Evolutionary conservation across 352 stramenopile genomes (phyloP).

Genomic region (Phytophthora vignae): DNA sequence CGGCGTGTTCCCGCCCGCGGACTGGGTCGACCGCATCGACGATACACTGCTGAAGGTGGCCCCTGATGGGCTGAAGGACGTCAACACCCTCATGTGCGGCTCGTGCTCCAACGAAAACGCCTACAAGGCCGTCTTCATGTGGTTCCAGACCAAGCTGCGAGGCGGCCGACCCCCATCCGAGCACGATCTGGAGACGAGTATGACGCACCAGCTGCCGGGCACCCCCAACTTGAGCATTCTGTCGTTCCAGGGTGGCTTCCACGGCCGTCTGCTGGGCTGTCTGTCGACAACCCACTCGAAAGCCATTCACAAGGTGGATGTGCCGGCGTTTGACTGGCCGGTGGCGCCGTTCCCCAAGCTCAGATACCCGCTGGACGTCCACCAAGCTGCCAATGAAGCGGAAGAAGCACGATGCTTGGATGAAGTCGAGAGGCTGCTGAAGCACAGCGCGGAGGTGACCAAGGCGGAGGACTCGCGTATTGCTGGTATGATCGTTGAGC

Average conservation of each 20-base stretch:
- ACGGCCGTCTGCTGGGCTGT: constrained; percentile 81
- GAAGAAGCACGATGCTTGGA: constrained; percentile 78
- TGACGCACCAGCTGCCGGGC: constrained; percentile 73
- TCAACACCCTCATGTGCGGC: constrained; percentile 90
- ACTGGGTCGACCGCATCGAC: constrained; percentile 80
- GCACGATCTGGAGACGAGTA: constrained; percentile 73
- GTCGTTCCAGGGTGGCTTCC: constrained; percentile 87
- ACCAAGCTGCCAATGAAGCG: constrained; percentile 66
- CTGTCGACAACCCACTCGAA: constrained; percentile 89
- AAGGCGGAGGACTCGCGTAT: constrained; percentile 48
- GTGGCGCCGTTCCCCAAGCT: constrained; percentile 79
- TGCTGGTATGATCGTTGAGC: constrained; percentile 84
- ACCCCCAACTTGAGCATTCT: constrained; percentile 82
- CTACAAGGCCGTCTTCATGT: constrained; percentile 91
- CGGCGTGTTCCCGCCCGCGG: constrained; percentile 75
- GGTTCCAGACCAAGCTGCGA: constrained; percentile 81
- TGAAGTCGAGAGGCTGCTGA: constrained; percentile 66
- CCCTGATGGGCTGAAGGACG: constrained; percentile 61
- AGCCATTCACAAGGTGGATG: constrained; percentile 88
- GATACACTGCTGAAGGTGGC: constrained; percentile 68
- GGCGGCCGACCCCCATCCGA: constrained; percentile 64
- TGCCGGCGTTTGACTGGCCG: constrained; percentile 86
- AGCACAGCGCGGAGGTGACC: constrained; percentile 43
- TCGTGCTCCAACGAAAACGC: constrained; percentile 90
- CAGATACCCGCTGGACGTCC: constrained; percentile 68